Percentiles rank a stretch among this genome's conserved stretches.
Evolutionary conservation across 768 basidiomycete species (phyloP).

Genomic region (Boletellus sp.): DNA sequence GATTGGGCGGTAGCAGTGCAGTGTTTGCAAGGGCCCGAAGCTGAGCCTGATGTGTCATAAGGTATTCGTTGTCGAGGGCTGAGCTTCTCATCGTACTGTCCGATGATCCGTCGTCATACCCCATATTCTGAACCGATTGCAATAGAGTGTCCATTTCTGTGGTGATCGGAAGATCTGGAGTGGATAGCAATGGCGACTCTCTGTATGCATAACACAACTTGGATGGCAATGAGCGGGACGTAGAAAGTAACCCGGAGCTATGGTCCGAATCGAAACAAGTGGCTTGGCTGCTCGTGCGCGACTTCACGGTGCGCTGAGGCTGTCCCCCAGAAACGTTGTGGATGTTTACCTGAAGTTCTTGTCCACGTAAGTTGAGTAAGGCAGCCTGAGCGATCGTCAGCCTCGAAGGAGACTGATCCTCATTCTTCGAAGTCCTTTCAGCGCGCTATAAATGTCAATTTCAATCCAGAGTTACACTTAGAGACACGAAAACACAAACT

Average conservation of each 20-base stretch:
- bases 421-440: constrained; percentile 59
- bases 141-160: constrained; percentile 40
- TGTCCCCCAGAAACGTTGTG: constrained; percentile 6
- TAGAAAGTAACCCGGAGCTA: constrained; percentile 7
- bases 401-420: constrained; percentile 57
- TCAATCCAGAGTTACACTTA: not conserved
- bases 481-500: constrained; percentile 38
- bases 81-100: constrained; percentile 12
- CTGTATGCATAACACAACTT: constrained; percentile 16
- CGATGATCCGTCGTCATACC: constrained; percentile 14
- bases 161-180: constrained; percentile 25
- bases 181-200: constrained; percentile 14
- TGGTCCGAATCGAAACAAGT: not conserved
- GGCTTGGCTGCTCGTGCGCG: constrained; percentile 2
- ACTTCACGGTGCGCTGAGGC: constrained; percentile 7
- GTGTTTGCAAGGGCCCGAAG: constrained; percentile 24
- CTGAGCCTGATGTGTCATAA: constrained; percentile 17
- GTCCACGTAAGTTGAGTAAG: constrained; percentile 69
- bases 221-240: constrained; percentile 20
- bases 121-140: constrained; percentile 32
- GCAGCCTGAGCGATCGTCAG: constrained; percentile 78
- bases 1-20: constrained; percentile 8
- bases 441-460: constrained; percentile 42
- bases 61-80: constrained; percentile 15
- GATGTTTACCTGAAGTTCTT: constrained; percentile 39